Percentiles rank a stretch among this genome's conserved stretches.
phyloP scores from a whole-genome alignment of 2,329 filamentous ascomycete species.

The Leptographium galeiforme region DNA sequence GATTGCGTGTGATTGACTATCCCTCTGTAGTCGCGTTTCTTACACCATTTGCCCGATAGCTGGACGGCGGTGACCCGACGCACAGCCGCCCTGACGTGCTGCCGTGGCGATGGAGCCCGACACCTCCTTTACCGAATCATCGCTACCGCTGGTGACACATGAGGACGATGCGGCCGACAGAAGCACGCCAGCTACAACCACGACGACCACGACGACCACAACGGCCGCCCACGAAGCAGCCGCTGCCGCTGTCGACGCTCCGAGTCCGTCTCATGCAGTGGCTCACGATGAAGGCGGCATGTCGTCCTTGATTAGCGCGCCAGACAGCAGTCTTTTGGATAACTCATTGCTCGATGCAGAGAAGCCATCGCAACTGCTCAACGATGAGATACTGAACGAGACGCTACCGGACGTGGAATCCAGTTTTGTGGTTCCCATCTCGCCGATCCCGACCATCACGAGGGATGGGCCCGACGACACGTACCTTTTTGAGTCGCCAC shows the following conservation, averaged over 20 bases:
- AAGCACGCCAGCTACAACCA: neutral
- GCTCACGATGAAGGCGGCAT: no score
- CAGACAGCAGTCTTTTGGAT: constrained; percentile 30
- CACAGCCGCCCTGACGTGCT: neutral
- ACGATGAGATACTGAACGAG: constrained; percentile 38
- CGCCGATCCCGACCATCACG: constrained; percentile 37
- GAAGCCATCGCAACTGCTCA: constrained; percentile 33
- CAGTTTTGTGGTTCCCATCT: constrained; percentile 46
- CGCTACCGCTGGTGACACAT: neutral
- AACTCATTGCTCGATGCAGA: constrained; percentile 18
- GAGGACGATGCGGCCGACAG: neutral
- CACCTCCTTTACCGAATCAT: neutral
- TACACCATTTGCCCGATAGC: neutral
- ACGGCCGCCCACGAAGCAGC: no score
- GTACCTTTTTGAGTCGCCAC: constrained; percentile 40
- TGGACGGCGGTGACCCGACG: neutral
- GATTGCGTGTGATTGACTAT: neutral
- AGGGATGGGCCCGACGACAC: constrained; percentile 42
- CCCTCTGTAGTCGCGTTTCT: no score
- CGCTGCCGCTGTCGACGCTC: no score
- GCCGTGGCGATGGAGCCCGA: neutral
- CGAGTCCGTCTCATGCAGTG: no score
- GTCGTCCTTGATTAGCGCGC: neutral
- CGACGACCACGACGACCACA: no score
- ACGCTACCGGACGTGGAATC: constrained; percentile 53